Evolutionary conservation across 148 eudicot genomes (phyloP).

Genomic region (Arbutus unedo): DNA sequence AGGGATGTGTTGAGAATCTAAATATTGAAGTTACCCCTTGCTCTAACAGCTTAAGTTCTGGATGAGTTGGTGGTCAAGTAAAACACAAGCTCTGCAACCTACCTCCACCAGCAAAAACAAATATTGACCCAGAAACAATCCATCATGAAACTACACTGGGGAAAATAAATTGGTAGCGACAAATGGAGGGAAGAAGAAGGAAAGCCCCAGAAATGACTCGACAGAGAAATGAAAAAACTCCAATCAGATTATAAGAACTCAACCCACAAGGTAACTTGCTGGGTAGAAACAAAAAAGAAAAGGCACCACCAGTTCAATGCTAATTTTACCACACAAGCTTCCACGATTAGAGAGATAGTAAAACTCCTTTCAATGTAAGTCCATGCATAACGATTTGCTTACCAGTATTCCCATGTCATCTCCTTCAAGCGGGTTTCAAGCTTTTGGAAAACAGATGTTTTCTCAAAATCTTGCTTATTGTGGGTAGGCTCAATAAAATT

Average conservation of each 20-base stretch:
- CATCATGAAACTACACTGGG: background rate
- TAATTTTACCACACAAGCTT: constrained; percentile 12
- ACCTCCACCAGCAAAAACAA: background rate
- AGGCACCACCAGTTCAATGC: background rate
- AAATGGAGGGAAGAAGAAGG: background rate
- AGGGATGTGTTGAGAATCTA: background rate
- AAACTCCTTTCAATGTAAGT: background rate
- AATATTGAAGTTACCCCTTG: background rate
- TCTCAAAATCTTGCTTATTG: constrained; percentile 93
- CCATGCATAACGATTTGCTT: constrained; percentile 18
- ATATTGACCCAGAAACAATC: background rate
- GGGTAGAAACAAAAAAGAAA: background rate
- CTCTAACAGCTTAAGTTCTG: background rate
- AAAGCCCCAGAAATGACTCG: background rate
- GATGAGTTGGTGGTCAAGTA: background rate
- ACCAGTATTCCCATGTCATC: constrained; percentile 94
- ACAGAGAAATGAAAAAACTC: background rate
- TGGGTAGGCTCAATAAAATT: constrained; percentile 88
- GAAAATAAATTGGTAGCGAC: background rate
- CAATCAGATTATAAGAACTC: background rate
- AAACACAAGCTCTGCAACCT: background rate
- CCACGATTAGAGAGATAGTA: background rate
- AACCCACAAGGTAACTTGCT: background rate
- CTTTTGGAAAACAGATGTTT: constrained; percentile 75
- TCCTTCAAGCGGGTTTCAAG: constrained; percentile 77